Conservation (phyloP, 2,329 filamentous ascomycete species). For the Nigrograna mackinnonii region DNA sequence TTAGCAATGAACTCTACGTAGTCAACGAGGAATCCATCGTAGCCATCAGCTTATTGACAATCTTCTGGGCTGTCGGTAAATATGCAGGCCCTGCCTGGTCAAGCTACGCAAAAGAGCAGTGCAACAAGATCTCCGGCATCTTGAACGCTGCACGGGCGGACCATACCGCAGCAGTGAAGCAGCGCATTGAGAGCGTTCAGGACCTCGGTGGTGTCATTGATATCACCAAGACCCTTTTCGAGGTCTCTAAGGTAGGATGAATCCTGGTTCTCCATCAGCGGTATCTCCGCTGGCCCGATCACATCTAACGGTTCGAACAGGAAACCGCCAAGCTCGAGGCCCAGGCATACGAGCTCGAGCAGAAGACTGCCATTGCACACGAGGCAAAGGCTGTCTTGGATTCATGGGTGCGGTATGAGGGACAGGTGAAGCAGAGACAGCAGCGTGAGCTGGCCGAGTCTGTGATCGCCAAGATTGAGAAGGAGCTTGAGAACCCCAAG, state of each 20-base stretch:
- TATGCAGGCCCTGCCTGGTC: slow-evolving; percentile 91
- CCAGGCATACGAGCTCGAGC: slow-evolving; percentile 95
- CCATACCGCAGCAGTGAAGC: slow-evolving; percentile 94
- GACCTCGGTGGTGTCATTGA: slow-evolving; percentile 94
- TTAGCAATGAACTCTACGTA: slow-evolving; percentile 99
- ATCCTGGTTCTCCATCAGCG: slow-evolving; percentile 6
- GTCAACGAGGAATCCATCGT: slow-evolving; percentile 99
- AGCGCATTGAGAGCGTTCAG: slow-evolving; percentile 90
- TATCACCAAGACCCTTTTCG: slow-evolving; percentile 95
- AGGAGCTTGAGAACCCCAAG: slow-evolving; percentile 98
- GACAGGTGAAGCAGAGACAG: slow-evolving; percentile 98
- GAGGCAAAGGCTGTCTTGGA: slow-evolving; percentile 97
- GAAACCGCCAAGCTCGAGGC: slow-evolving; percentile 97
- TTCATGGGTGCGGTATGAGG: slow-evolving; percentile 98
- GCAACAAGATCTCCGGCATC: slow-evolving; percentile 91
- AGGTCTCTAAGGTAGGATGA: slow-evolving; percentile 86
- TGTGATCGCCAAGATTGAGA: slow-evolving; percentile 96
- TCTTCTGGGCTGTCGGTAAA: slow-evolving; percentile 91
- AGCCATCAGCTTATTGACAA: slow-evolving; percentile 86
- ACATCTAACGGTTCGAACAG: slow-evolving; percentile 51
- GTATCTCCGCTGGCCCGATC: slow-evolving; percentile 21
- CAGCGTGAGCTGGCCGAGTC: slow-evolving; percentile 92
- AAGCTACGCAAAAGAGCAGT: slow-evolving; percentile 88
- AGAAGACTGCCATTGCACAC: slow-evolving; percentile 85
- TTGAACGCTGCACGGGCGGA: slow-evolving; percentile 91